Base-by-base conservation (phyloP, 169 alveolate species). In the Eimeria nieschulzi region DNA sequence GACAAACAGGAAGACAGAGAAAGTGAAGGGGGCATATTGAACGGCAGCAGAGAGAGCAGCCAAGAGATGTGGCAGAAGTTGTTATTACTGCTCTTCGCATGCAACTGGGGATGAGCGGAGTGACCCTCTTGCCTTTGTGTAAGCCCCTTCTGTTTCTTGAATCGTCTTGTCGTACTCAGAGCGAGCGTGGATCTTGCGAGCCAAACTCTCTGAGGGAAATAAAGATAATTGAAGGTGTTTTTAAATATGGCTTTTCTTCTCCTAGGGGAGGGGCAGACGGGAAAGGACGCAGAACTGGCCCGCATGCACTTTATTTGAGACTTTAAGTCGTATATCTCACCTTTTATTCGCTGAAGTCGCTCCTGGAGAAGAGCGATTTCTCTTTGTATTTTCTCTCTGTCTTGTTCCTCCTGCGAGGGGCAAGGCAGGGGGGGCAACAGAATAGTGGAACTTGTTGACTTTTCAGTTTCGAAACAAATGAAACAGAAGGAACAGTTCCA, bases 131-230 rank as follows among this genome's bases (percentile, higher is more conserved):
- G 54, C 94, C 86, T 91, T 91, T 79, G 95, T 94, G 90, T 96
- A 97, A 10, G 99, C 99, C 9, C 96, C 97, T 94, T 98, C 99
- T 12, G 98, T 97, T 87, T 98, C 98, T 78, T 95, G 96, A 85
- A 98, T 98, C 59, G 98, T 96, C 96, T 96, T 98, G 95, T 97
- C 98, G 91, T 96, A 98, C 95, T 98, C 99, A 84, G 96, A 96
- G 83, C 98, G 94, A 0, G 98, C 97, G 72, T 95, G 96, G 23
- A 97, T 95, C 94, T 98, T 98, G 86, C 97, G 95, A 19, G 93
- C 94, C 70, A 98, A 94, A 83, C 97, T 86, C 64, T 96, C 97
- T 92, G 96, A 91, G 56, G 33, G 5, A 71, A 9, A 71, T 59
- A 59, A 5, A 59, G n/a, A 59, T 59, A 0, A 59, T 59, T 59